Evolutionary conservation across 768 basidiomycete genomes (phyloP).

Genomic region (Gloeophyllum trabeum): DNA sequence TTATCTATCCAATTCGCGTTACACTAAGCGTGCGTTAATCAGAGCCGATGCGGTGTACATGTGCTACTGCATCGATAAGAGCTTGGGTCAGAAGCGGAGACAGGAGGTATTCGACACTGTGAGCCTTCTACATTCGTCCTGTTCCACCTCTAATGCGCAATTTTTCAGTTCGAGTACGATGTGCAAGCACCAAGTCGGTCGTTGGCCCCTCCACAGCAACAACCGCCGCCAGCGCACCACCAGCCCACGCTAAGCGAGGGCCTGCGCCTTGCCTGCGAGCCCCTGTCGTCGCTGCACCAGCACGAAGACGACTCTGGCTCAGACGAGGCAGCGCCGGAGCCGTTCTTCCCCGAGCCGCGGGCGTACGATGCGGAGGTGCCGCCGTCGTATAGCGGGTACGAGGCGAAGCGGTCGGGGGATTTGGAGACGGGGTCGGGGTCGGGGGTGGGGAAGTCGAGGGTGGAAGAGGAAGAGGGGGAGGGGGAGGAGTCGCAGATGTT

Average conservation of each 20-base stretch:
- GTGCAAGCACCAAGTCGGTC: constrained; percentile 12
- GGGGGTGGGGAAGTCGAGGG: constrained; percentile 10
- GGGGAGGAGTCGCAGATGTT: constrained; percentile 26
- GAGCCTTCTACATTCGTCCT: constrained; percentile 11
- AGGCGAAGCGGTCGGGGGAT: constrained; percentile 8
- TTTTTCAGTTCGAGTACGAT: constrained; percentile 29
- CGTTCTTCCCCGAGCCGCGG: constrained; percentile 12
- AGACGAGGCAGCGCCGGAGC: constrained; percentile 8
- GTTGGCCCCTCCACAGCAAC: constrained; percentile 4
- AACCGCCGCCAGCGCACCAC: not conserved
- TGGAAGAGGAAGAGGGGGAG: constrained; percentile 10
- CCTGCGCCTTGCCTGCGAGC: constrained; percentile 7
- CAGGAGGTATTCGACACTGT: constrained; percentile 48
- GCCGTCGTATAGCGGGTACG: constrained; percentile 1
- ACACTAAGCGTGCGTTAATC: not conserved
- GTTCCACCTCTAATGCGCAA: not conserved
- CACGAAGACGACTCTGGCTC: constrained; percentile 9
- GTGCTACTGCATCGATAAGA: constrained; percentile 57
- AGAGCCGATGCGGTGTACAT: constrained; percentile 58
- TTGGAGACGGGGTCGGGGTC: constrained; percentile 5
- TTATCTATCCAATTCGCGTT: not conserved
- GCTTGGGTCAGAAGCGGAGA: constrained; percentile 35
- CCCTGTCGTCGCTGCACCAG: constrained; percentile 7
- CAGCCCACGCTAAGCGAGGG: constrained; percentile 3
- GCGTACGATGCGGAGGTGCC: constrained; percentile 7